phyloP scores from a whole-genome alignment of 1,284 basidiomycete genomes.

The Tylopilus sp. region DNA sequence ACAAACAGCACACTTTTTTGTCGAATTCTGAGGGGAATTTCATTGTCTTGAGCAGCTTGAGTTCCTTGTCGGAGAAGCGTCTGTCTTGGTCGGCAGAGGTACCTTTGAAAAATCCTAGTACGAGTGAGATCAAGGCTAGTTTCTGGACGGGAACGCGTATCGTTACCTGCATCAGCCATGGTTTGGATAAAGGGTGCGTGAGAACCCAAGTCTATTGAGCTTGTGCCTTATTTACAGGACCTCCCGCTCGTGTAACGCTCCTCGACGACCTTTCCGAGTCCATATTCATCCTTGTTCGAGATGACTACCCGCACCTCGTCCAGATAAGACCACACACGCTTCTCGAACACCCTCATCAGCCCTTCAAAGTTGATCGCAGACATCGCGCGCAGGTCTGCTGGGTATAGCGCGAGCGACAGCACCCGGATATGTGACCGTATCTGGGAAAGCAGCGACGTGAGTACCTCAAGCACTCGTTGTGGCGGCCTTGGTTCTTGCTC shows the following conservation, averaged over 20 bases:
- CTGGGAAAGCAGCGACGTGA: conserved; percentile 27
- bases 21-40: conserved; percentile 90
- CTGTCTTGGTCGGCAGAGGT: conserved; percentile 81
- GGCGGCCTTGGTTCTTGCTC: conserved; percentile 12
- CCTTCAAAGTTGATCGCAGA: conserved; percentile 31
- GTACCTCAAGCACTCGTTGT: conserved; percentile 17
- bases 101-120: conserved; percentile 78
- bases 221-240: conserved; percentile 18
- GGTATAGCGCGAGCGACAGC: conserved; percentile 29
- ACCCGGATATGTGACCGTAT: conserved; percentile 30
- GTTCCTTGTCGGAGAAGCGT: conserved; percentile 94
- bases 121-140: background rate
- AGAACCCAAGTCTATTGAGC: conserved; percentile 10
- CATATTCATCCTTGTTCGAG: conserved; percentile 30
- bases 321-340: conserved; percentile 22
- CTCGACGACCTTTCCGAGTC: conserved; percentile 25
- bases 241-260: conserved; percentile 26
- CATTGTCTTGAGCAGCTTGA: conserved; percentile 79
- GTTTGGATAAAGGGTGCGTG: conserved; percentile 21
- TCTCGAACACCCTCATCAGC: conserved; percentile 24
- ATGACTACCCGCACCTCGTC: conserved; percentile 30
- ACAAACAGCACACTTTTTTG: conserved; percentile 58
- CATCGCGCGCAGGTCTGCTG: conserved; percentile 31
- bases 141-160: background rate
- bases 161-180: conserved; percentile 58